Evolutionary conservation across 345 rosid species (phyloP), one percentile per base, ranked within the genome.

Genomic region (Turritis glabra): DNA sequence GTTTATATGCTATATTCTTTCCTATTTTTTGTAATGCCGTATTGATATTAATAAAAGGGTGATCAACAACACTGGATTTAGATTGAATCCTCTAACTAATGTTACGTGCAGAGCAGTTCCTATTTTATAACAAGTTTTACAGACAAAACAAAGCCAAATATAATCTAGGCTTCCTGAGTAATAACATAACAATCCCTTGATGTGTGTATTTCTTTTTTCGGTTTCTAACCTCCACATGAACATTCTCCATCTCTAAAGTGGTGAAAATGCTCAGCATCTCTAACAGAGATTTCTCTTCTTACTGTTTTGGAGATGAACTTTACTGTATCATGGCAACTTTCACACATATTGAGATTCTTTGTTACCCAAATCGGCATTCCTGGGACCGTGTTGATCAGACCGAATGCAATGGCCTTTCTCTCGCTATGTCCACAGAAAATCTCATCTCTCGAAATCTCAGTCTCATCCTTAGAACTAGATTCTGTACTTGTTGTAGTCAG

Each of bases 391-490:
- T 86, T 87, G 47, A 87, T 80, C 64, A 92, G 88, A 47, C 91
- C 88, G 56, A 81, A 90, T 15, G 88, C 94, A 73, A 92, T 79
- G 0, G 91, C 98, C 76, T 80, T 72, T 52, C 86, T 86, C 85
- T 92, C 98, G 76, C 98, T 92, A 56, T 90, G 98, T 53, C 91
- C 91, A 64, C 96, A 90, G 70, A 92, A 86, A 25, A 90, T 83
- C 68, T 90, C 90, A 65, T 87, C 88, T 76, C 85, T 85, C 41
- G 93, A 88, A 64, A 77, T 73, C 64, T 90, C 91, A 53, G 67
- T 76, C 66, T 88, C 84, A 65, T 81, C 81, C 41, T 52, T 69
- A 13, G 71, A 81, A 52, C 73, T 75, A 25, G 59, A 44, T 51
- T 82, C 87, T 17, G 80, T 77, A 70, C 67, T 75, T 43, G 40